Evolutionary conservation across 306 rosid species (phyloP), one percentile per base, ranked within the genome.

Genomic region (Quercus gilva): DNA sequence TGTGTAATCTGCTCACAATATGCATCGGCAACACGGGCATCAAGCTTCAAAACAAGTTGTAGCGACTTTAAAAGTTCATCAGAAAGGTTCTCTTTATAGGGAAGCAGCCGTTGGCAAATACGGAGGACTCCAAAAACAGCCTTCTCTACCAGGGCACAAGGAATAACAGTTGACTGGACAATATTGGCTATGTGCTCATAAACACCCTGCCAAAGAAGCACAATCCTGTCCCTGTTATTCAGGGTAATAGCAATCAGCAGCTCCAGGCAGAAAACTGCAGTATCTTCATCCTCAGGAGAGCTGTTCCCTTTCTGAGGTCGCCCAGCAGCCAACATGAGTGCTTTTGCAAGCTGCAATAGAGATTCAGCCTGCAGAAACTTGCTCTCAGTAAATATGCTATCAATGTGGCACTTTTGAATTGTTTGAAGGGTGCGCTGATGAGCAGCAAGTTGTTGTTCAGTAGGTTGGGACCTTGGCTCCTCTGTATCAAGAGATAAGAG

Each of bases 361-460:
- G 99, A 96, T 81, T 96, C 97, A 78, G 97, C 98, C 78, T 90
- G 97, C 85, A 96, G 87, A 90, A 96, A 96, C 79, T 96, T 93
- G 75, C 99, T 96, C 86, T 95, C 99, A 0, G 96, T 91, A 83
- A 96, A 93, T 86, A 96, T 91, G 84, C 98, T 87, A 84, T 96
- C 98, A 87, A 96, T 90, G 84, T 89, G 95, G 83, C 98, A 96
- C 82, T 93, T 89, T 77, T 90, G 96, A 84, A 96, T 91, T 35
- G 99, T 96, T 70, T 96, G 94, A 78, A 91, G 89, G 84, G 97
- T 91, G 74, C 96, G 96, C 74, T 96, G 96, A 90, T 90, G 99
- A 85, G 99, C 99, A 75, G 98, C 98, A 70, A 95, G 92, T 79
- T 95, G 98, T 82, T 95, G 97, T 85, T 93, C 99, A n/a, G 98